Conservation (phyloP, 2,329 filamentous ascomycete species). For the Teratosphaeria epicoccoides region DNA sequence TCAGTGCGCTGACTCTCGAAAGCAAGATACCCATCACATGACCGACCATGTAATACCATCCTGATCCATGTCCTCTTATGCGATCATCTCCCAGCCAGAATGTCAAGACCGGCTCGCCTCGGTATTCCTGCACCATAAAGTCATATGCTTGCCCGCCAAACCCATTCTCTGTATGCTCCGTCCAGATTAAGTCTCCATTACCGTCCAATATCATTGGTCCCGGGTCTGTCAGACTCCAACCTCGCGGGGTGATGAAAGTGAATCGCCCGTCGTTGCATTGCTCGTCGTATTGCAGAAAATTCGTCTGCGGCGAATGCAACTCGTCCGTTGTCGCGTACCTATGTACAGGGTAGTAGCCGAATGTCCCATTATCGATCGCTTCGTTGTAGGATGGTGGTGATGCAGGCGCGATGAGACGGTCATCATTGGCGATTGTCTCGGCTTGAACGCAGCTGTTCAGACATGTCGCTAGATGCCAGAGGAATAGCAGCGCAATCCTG, state of each 20-base stretch:
- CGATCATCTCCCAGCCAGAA: slow-evolving; percentile 31
- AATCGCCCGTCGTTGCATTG: slow-evolving; percentile 19
- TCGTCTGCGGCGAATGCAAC: slow-evolving; percentile 17
- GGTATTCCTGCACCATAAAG: slow-evolving; percentile 26
- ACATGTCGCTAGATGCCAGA: slow-evolving; percentile 16
- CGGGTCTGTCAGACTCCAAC: slow-evolving; percentile 19
- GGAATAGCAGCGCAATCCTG: slow-evolving; percentile 11
- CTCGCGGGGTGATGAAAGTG: slow-evolving; percentile 25
- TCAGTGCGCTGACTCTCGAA: slow-evolving; percentile 3
- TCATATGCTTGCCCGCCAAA: slow-evolving; percentile 27
- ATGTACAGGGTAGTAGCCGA: slow-evolving; percentile 19
- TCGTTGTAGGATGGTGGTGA: slow-evolving; percentile 11
- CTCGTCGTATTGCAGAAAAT: slow-evolving; percentile 19
- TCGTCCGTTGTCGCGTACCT: slow-evolving; percentile 14
- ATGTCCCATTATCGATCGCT: slow-evolving; percentile 20
- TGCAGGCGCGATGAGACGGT: neutral
- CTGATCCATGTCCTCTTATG: slow-evolving; percentile 25
- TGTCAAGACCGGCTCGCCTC: slow-evolving; percentile 27
- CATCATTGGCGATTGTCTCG: neutral
- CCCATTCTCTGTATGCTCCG: slow-evolving; percentile 21
- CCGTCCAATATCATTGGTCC: slow-evolving; percentile 26
- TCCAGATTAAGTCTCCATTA: slow-evolving; percentile 22
- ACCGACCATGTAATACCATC: slow-evolving; percentile 25
- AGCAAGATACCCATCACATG: neutral
- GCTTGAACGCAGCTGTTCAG: slow-evolving; percentile 6